A percentile compares a stretch with the other conserved stretches of the same genome.
Conservation (phyloP, 2,329 filamentous ascomycete genomes). For the Colletotrichum sp. region DNA sequence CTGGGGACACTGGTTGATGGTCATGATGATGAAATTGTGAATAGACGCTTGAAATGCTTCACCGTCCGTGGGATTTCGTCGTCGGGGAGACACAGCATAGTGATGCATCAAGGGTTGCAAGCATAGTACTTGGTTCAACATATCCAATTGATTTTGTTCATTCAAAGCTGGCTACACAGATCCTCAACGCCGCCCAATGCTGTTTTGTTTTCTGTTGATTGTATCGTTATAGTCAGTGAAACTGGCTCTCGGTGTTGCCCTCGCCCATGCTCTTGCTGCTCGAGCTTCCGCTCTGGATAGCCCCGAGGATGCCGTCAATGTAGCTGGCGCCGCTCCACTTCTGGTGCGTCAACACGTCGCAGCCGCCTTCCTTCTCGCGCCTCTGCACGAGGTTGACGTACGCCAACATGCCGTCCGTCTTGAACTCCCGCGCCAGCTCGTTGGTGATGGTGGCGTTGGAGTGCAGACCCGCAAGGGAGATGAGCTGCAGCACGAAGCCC, state of each 20-base stretch:
- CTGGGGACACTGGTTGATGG: neutral
- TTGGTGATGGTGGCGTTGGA: conserved; percentile 68
- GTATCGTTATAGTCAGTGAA: conserved; percentile 37
- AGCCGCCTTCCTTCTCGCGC: conserved; percentile 87
- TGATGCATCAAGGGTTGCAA: neutral
- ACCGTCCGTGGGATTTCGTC: neutral
- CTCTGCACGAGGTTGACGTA: conserved; percentile 95
- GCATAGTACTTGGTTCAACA: neutral
- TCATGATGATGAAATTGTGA: conserved; percentile 16
- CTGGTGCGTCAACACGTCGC: conserved; percentile 94
- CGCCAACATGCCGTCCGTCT: conserved; percentile 91
- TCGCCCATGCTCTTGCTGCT: conserved; percentile 94
- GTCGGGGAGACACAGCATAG: neutral
- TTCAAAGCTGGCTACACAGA: neutral
- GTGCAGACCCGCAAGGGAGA: conserved; percentile 70
- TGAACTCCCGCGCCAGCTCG: conserved; percentile 83
- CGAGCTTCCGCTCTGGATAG: conserved; percentile 90
- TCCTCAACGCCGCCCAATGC: conserved; percentile 20
- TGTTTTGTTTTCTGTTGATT: neutral
- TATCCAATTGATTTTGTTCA: neutral
- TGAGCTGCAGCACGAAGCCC: conserved; percentile 75
- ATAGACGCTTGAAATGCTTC: conserved; percentile 6
- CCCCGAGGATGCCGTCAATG: conserved; percentile 87
- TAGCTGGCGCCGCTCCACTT: conserved; percentile 77
- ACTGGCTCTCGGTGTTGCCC: conserved; percentile 85